Percentiles rank a stretch among this genome's conserved stretches.
These are phyloP conservation scores for Candida ovalis DNA, from an alignment of 805 yeast genomes.

Conservation along the genomic window DNA sequence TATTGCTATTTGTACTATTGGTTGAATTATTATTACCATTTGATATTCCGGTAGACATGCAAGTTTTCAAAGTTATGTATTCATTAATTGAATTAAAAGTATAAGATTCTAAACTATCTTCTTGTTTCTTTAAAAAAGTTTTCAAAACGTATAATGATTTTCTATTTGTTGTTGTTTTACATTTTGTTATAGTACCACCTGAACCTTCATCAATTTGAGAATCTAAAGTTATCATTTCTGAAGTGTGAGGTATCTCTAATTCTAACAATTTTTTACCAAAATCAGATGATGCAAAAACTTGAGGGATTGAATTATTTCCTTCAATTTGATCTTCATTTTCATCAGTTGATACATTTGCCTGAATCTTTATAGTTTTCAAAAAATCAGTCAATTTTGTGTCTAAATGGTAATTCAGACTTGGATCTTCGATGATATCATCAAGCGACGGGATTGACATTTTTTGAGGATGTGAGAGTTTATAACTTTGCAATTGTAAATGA, in stretches of 20 bases:
- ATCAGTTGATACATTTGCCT: neutral
- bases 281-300: neutral
- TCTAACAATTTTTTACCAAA: neutral
- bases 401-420: neutral
- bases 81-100: slow-evolving; percentile 26
- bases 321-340: no score
- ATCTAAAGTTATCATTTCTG: slow-evolving; percentile 11
- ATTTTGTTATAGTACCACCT: slow-evolving; percentile 27
- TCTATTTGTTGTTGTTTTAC: slow-evolving; percentile 7
- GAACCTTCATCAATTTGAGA: slow-evolving; percentile 28
- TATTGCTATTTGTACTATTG: neutral
- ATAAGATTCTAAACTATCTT: slow-evolving; percentile 7
- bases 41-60: neutral
- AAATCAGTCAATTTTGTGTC: neutral
- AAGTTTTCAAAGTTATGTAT: slow-evolving; percentile 20
- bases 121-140: slow-evolving; percentile 6
- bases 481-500: no score
- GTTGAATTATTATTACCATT: slow-evolving; percentile 3
- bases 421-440: neutral
- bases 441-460: neutral
- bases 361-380: neutral
- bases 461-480: no score
- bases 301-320: no score
- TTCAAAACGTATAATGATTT: slow-evolving; percentile 13
- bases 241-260: slow-evolving; percentile 7